Evolutionary conservation across 1,284 basidiomycete species (phyloP), one percentile per base, ranked within the genome.

Genomic region (Xanthoconium separans): DNA sequence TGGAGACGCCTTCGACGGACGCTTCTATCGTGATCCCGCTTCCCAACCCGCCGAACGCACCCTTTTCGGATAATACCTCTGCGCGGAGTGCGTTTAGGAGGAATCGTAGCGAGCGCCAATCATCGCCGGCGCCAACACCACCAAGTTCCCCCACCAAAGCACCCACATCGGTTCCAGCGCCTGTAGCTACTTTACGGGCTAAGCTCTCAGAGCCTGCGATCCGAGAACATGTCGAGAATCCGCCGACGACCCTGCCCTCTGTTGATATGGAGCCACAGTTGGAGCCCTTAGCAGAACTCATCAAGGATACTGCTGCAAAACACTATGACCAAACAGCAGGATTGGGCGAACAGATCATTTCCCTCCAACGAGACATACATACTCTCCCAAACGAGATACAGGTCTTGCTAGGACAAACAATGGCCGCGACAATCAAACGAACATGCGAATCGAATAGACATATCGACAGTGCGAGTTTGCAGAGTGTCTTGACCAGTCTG

Each of bases 311-410:
- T 40, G 66, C 71, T 31, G 65, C 69, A 30, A 70, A 73, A 39
- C 71, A 73, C 51, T 68, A 68, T 24, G 71, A 71, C 51, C 70
- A 71, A 48, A 69, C 73, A 9, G 66, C 64, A 7, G 69, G 68
- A 11, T 47, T 77, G 7, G 64, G 65, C 16, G 66, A 72, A 50
- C 73, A 72, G 43, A 61, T 78, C 15, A 59, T 65, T 16, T 65
- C 68, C 10, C 62, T 78, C 29, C 75, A 77, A 44, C 61, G 61
- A 29, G 72, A 76, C 43, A 60, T 77, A 24, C 67, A 72, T 29
- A 56, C 59, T 30, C 55, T 72, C 44, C 60, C 69, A 41, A 50
- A 61, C 16, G 60, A 70, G 36, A 58, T 69, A 41, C 53, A 62
- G 41, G 43, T 45, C 22, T 44, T 58, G 48, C 46, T 74, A 27